These are phyloP conservation scores for Botryotinia narcissicola DNA, from an alignment of 2,329 filamentous ascomycete species.

Conservation along the genomic window DNA sequence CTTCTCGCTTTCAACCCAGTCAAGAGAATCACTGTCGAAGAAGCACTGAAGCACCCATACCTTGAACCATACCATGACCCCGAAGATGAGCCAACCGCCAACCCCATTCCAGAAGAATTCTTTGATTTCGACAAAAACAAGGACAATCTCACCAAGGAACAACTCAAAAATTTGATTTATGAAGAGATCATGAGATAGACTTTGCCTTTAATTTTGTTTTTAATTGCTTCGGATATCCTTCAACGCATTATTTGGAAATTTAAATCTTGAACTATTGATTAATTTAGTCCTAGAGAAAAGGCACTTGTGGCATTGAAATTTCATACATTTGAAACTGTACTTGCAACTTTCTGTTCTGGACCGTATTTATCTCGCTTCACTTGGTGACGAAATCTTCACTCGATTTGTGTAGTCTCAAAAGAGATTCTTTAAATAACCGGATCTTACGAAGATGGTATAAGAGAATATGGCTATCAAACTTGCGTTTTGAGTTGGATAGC, in stretches of 20 bases:
- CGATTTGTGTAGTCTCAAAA: conserved; percentile 4
- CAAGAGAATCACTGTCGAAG: conserved; percentile 97
- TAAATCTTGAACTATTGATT: conserved; percentile 14
- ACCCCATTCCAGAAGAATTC: conserved; percentile 96
- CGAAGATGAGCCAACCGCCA: conserved; percentile 94
- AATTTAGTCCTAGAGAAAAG: conserved; percentile 2
- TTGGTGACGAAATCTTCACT: background rate
- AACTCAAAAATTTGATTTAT: conserved; percentile 95
- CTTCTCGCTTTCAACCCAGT: conserved; percentile 96
- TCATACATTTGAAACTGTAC: conserved; percentile 13
- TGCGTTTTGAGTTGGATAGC: conserved; percentile 15
- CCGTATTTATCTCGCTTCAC: background rate
- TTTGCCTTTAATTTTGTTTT: background rate
- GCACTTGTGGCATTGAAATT: background rate
- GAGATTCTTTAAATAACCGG: background rate
- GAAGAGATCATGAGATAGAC: conserved; percentile 73
- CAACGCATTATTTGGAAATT: conserved; percentile 1
- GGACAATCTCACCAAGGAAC: conserved; percentile 96
- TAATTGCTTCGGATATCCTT: conserved; percentile 12
- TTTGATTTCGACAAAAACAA: conserved; percentile 99
- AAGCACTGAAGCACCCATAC: conserved; percentile 95
- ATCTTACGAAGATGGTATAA: background rate
- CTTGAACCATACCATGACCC: conserved; percentile 98
- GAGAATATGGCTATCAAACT: background rate
- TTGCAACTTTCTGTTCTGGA: conserved; percentile 7